phyloP scores from a whole-genome alignment of 176 grass and related monocot genomes.

The Carex cristatella region DNA sequence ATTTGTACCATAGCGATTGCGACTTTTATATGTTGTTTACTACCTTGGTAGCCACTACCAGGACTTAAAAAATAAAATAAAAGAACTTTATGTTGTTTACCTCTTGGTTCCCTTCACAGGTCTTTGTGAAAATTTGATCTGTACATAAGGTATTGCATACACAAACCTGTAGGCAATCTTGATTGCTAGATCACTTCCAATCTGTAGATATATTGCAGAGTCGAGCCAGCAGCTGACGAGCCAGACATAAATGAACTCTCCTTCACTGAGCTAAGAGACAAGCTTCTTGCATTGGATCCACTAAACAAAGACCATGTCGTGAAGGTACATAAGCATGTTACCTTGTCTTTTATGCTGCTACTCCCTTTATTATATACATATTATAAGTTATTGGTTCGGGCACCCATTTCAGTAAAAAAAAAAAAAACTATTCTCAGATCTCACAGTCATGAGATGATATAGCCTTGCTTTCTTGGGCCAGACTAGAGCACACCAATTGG shows the following conservation, averaged over 20 bases:
- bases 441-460: background rate
- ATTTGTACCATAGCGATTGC: background rate
- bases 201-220: slow-evolving; percentile 71
- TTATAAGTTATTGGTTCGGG: background rate
- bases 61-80: too few relatives aligned
- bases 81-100: background rate
- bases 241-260: slow-evolving; percentile 62
- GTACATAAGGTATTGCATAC: background rate
- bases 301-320: slow-evolving; percentile 71
- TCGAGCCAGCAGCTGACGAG: slow-evolving; percentile 49
- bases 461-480: background rate
- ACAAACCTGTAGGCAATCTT: slow-evolving; percentile 3
- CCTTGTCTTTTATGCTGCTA: background rate
- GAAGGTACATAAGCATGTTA: slow-evolving; percentile 27
- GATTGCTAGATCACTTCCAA: slow-evolving; percentile 26
- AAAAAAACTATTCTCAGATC: background rate
- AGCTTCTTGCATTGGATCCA: slow-evolving; percentile 80
- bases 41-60: too few relatives aligned
- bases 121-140: background rate
- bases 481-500: background rate
- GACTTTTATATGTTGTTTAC: background rate
- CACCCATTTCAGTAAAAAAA: background rate
- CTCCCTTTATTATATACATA: background rate
- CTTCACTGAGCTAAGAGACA: slow-evolving; percentile 84
- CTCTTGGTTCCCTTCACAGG: background rate